Conservation (phyloP, 208 protist species). For the Trypanosoma congolense region DNA sequence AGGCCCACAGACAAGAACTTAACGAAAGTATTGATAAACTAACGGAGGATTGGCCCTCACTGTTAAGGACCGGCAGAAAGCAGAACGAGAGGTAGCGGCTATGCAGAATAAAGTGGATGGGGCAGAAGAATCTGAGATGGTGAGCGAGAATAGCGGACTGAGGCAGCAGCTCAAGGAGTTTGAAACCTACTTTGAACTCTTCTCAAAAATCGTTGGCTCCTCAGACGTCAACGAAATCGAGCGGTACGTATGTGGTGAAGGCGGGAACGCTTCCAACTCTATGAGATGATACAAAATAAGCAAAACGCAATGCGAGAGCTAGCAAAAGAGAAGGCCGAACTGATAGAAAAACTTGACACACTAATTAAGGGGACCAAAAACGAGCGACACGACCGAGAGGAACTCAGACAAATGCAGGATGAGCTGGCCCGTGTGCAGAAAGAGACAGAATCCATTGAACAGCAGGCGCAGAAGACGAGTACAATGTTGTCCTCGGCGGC, state of each 20-base stretch:
- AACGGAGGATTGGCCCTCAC: slow-evolving; percentile 27
- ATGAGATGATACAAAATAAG: slow-evolving; percentile 40
- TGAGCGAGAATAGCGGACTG: slow-evolving; percentile 9
- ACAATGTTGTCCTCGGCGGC: slow-evolving; percentile 17
- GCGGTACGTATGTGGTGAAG: slow-evolving; percentile 36
- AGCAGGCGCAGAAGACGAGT: slow-evolving; percentile 11
- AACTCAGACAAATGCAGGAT: slow-evolving; percentile 13
- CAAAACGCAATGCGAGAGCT: slow-evolving; percentile 39
- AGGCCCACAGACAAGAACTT: slow-evolving; percentile 29
- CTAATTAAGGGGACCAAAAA: background rate
- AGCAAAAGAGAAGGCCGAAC: slow-evolving; percentile 13
- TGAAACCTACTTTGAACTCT: slow-evolving; percentile 37
- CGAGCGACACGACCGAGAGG: slow-evolving; percentile 3
- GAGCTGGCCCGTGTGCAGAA: slow-evolving; percentile 23
- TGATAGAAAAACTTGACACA: slow-evolving; percentile 2
- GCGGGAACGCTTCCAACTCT: slow-evolving; percentile 55
- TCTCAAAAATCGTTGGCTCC: slow-evolving; percentile 47
- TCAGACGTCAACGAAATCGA: slow-evolving; percentile 44
- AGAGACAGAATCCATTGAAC: slow-evolving; percentile 30
- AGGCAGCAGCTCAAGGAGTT: slow-evolving; percentile 26
- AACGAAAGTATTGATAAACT: slow-evolving; percentile 47
- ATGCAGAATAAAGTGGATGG: background rate
- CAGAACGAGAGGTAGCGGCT: background rate
- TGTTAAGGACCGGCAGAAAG: slow-evolving; percentile 25
- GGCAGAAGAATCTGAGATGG: slow-evolving; percentile 4